phyloP scores from a whole-genome alignment of 768 basidiomycete genomes.

The Boletus speciosus region DNA sequence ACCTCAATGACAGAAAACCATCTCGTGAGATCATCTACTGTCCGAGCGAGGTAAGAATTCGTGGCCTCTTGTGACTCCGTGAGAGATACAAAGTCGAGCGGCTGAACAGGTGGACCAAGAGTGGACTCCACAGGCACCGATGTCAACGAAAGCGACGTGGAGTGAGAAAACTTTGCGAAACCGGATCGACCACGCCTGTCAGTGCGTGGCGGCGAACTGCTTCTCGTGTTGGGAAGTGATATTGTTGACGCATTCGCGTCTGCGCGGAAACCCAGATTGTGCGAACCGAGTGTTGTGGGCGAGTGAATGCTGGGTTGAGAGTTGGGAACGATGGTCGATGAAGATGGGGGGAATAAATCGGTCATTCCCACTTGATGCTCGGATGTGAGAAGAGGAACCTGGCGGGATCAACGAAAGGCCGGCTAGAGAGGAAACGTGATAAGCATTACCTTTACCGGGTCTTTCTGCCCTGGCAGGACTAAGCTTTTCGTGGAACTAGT shows the following conservation, averaged over 20 bases:
- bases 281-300: constrained; percentile 37
- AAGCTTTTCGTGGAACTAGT: constrained; percentile 27
- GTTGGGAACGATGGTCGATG: constrained; percentile 42
- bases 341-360: constrained; percentile 75
- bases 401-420: constrained; percentile 1
- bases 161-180: constrained; percentile 27
- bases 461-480: constrained; percentile 60
- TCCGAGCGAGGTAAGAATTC: constrained; percentile 65
- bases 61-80: constrained; percentile 55
- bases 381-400: constrained; percentile 66
- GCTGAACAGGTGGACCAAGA: constrained; percentile 49
- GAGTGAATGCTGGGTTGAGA: constrained; percentile 37
- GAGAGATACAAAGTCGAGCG: constrained; percentile 64
- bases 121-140: constrained; percentile 30
- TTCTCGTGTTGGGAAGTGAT: constrained; percentile 39
- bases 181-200: constrained; percentile 21
- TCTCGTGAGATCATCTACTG: constrained; percentile 68
- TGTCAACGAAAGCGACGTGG: constrained; percentile 33
- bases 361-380: constrained; percentile 67
- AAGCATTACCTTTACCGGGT: constrained; percentile 61
- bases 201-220: constrained; percentile 24
- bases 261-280: constrained; percentile 20
- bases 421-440: not conserved
- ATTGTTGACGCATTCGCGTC: constrained; percentile 38
- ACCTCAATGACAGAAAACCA: constrained; percentile 75